Evolutionary conservation across 495 filamentous ascomycete species (phyloP), one percentile per base, ranked within the genome.

Genomic region (Pyrenopolyporus hunteri): DNA sequence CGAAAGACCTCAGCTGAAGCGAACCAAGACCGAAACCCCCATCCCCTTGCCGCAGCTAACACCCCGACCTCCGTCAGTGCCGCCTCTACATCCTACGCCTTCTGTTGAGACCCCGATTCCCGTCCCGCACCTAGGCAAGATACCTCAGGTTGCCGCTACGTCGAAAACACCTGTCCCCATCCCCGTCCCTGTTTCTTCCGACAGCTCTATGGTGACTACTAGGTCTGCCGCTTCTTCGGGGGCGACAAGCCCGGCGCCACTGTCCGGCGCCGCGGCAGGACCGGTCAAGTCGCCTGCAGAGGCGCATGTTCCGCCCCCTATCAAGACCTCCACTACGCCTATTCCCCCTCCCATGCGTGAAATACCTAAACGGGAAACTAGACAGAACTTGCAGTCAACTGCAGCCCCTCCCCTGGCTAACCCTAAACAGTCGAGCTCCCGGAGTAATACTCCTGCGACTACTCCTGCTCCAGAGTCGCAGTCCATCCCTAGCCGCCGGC

Each of bases 11-110:
- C 77, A 71, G 42, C 19, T 73, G 29, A 88, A 88, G 73, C 80
- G 82, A 22, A 83, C 75, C 49, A 87, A 85, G 63, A 84, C 76
- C 5, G 84, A 82, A 70, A 82, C 76, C 16, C 81, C 76, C 29
- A 78, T 80, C 23, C 81, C 77, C 40, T 74, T 72, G 56, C 80
- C 78, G 25, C 70, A 78, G 22, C 64, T 76, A 14, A 71, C 72
- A 22, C 59, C 69, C 11, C 46, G 59, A 13, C 69, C 69, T 8
- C 66, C 69, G 9, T 71, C 69, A 6, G 69, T 68, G 4, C 69
- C 69, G 3, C 69, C 68, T 44, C 66, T 44, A n/a, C 55, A 40
- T 25, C 31, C 61, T 8, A 26, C 45, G 19, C n/a, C 54, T 23
- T 23, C 31, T 8, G 36, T 22, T 20, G 80, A 80, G 57, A 83